Evolutionary conservation across 2,329 filamentous ascomycete species (phyloP).

Genomic region (Ophiostoma angusticollis): DNA sequence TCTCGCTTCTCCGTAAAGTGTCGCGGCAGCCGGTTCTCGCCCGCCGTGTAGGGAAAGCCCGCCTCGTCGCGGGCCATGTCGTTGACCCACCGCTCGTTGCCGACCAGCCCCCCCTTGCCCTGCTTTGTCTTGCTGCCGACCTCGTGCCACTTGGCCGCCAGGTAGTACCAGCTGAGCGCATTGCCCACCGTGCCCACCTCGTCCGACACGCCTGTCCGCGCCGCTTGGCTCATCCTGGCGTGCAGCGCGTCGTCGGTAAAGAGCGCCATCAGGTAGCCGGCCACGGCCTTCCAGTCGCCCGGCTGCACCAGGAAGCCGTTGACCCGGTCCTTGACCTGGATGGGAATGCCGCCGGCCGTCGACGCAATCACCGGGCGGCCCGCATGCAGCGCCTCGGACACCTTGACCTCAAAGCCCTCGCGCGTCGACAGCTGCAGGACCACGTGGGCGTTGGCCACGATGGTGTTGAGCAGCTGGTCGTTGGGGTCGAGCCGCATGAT

Average conservation of each 20-base stretch:
- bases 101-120: slow-evolving; percentile 33
- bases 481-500: slow-evolving; percentile 66
- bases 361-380: slow-evolving; percentile 68
- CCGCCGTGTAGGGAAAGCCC: slow-evolving; percentile 41
- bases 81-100: slow-evolving; percentile 56
- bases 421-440: slow-evolving; percentile 68
- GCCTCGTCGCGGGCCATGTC: slow-evolving; percentile 59
- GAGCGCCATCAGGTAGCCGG: slow-evolving; percentile 50
- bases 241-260: slow-evolving; percentile 55
- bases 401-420: slow-evolving; percentile 79
- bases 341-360: slow-evolving; percentile 62
- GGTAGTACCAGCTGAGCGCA: slow-evolving; percentile 61
- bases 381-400: slow-evolving; percentile 71
- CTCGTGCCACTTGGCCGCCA: slow-evolving; percentile 54
- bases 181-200: slow-evolving; percentile 75
- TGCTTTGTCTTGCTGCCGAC: slow-evolving; percentile 33
- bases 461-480: slow-evolving; percentile 66
- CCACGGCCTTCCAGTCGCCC: slow-evolving; percentile 57
- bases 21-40: slow-evolving; percentile 48
- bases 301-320: slow-evolving; percentile 64
- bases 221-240: slow-evolving; percentile 51
- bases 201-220: slow-evolving; percentile 56
- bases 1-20: slow-evolving; percentile 25
- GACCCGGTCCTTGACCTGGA: slow-evolving; percentile 60
- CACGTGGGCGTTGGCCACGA: slow-evolving; percentile 59